phyloP scores from a whole-genome alignment of 345 rosid species.

The Erodium maritimum region DNA sequence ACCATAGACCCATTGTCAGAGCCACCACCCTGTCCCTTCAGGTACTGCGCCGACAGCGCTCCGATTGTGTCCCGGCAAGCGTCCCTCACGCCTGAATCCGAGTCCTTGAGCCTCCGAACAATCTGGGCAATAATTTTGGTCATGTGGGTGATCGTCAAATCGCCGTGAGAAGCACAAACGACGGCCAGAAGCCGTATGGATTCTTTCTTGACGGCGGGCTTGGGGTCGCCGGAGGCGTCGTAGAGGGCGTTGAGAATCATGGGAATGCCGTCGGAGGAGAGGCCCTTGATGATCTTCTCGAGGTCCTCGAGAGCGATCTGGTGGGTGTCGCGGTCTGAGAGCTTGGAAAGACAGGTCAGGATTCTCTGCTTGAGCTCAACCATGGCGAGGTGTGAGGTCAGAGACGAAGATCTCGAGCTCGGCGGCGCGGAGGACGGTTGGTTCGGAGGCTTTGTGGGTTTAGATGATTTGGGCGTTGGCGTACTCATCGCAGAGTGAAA shows the following conservation, averaged over 20 bases:
- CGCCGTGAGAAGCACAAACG: conserved; percentile 46
- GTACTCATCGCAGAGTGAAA: not conserved
- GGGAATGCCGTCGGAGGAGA: conserved; percentile 68
- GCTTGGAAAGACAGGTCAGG: conserved; percentile 76
- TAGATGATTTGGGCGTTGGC: conserved; percentile 28
- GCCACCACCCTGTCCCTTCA: conserved; percentile 38
- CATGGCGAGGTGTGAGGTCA: conserved; percentile 82
- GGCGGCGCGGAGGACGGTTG: too few species aligned
- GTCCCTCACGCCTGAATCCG: conserved; percentile 84
- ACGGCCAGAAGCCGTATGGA: conserved; percentile 58
- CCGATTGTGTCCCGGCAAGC: conserved; percentile 89
- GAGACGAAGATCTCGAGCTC: conserved; percentile 30
- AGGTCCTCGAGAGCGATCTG: conserved; percentile 93
- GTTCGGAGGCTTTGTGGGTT: conserved; percentile 10
- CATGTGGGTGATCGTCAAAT: conserved; percentile 55
- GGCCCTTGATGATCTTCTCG: conserved; percentile 49
- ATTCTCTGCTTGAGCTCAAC: conserved; percentile 85
- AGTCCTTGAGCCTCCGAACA: conserved; percentile 64
- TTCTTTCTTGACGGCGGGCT: conserved; percentile 84
- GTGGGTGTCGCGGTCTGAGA: conserved; percentile 87
- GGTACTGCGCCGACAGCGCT: conserved; percentile 47
- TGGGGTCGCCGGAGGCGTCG: conserved; percentile 71
- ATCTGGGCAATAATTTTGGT: conserved; percentile 60
- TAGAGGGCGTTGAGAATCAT: conserved; percentile 84
- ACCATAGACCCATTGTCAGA: conserved; percentile 15